phyloP scores from a whole-genome alignment of 768 basidiomycete genomes.

The Steccherinum ochraceum region DNA sequence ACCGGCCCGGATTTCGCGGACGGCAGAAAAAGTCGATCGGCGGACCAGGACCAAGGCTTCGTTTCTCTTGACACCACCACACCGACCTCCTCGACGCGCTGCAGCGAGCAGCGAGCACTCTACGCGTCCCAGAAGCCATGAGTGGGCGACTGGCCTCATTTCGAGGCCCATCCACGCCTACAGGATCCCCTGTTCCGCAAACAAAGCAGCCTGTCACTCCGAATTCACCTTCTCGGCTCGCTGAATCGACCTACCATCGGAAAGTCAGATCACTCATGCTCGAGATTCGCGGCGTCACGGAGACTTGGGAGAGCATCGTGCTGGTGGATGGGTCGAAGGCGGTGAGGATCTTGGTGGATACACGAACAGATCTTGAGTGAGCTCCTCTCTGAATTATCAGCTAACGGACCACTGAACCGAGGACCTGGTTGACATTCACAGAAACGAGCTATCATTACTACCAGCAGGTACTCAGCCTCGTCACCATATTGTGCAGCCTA shows the following conservation, averaged over 20 bases:
- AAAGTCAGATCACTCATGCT: conserved; percentile 63
- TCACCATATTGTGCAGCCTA: conserved; percentile 55
- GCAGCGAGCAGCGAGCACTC: neutral
- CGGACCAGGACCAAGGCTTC: neutral
- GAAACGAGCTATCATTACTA: conserved; percentile 57
- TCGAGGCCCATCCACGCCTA: conserved; percentile 72
- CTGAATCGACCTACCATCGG: conserved; percentile 78
- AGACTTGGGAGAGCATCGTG: conserved; percentile 83
- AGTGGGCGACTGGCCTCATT: conserved; percentile 67
- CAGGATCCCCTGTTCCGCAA: conserved; percentile 50
- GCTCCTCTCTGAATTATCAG: conserved; percentile 18
- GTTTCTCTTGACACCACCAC: neutral
- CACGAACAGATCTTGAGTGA: conserved; percentile 82
- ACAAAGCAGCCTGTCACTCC: conserved; percentile 38
- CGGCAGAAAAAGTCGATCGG: neutral
- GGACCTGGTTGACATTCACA: conserved; percentile 20
- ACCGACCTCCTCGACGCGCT: too few relatives aligned
- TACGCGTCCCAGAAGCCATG: conserved; percentile 26
- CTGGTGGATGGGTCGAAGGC: conserved; percentile 74
- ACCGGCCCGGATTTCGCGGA: too few relatives aligned
- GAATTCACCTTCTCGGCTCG: conserved; percentile 34
- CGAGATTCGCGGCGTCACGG: conserved; percentile 55
- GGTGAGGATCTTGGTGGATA: conserved; percentile 64
- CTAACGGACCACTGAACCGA: neutral
- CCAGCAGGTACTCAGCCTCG: conserved; percentile 49